Evolutionary conservation across 176 grass and related monocot genomes (phyloP).

Genomic region (Zizania latifolia): DNA sequence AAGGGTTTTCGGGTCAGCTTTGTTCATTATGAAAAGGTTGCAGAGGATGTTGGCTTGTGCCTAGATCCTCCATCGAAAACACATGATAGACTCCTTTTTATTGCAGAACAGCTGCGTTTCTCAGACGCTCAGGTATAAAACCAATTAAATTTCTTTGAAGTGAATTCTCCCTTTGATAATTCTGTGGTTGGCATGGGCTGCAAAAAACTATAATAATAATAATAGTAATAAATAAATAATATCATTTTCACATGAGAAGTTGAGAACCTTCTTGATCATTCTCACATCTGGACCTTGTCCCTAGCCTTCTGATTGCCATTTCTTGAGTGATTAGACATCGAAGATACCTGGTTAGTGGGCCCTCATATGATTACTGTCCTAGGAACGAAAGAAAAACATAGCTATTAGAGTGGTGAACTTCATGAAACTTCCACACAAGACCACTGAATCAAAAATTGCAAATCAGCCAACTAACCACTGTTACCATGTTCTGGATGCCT

Average conservation of each 20-base stretch:
- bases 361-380: not conserved
- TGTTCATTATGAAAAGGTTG: conserved; percentile 46
- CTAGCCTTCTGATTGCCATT: not conserved
- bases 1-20: conserved; percentile 52
- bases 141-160: not conserved
- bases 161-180: not conserved
- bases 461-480: not conserved
- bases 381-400: not conserved
- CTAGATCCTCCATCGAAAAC: conserved; percentile 18
- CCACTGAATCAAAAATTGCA: not conserved
- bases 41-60: conserved; percentile 36
- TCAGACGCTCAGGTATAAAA: conserved; percentile 85
- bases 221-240: too few relatives aligned
- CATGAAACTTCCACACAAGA: not conserved
- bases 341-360: not conserved
- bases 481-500: not conserved
- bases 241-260: conserved; percentile 10
- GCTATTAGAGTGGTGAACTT: not conserved
- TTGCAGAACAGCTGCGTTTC: conserved; percentile 71
- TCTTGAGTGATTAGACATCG: not conserved
- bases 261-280: not conserved
- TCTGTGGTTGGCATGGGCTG: not conserved
- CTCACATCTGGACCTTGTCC: not conserved
- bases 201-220: not conserved
- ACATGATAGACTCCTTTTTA: conserved; percentile 41